Base-by-base conservation (phyloP, 768 basidiomycete genomes). In the Podaxis sp. region DNA sequence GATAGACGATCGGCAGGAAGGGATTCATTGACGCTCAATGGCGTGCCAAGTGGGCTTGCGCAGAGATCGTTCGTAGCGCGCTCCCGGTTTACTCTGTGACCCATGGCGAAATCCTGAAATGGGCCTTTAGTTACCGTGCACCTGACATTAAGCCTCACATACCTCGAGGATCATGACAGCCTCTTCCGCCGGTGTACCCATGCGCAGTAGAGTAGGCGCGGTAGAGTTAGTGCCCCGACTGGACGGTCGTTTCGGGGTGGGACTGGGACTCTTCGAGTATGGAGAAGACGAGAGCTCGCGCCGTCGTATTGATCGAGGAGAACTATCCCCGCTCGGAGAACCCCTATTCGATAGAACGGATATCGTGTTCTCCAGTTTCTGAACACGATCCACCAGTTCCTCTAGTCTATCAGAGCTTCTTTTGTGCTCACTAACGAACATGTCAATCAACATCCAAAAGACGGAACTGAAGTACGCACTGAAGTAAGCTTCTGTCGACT, bases 131-230 rank as follows among this genome's bases (percentile, higher is more conserved):
- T 53, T 61, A 39, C 26, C 19, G 44, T 12, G 22, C 26, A 15
- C 55, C 60, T 62, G 66, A 61, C 3, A 51, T 42, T 17, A 65
- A 59, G 26, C 9, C 28, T 12, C 1, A 57, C 60, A 36, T 33
- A 68, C 71, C 55, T 72, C 71, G 22, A 72, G 68, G 66, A 72
- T 71, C 69, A 70, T 70, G 1, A 68, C 71, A 36, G 66, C 69
- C 36, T 72, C 70, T 63, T 72, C 71, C 36, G 69, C 70, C 15
- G 62, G 67, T 28, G 69, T 65, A 40, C 65, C 63, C 5, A 64
- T 51, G 3, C 67, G 65, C 52, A 68, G 70, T 1, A 69, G 65
- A 36, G 68, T 19, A 22, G 58, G 57, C 8, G 53, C 36, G 17
- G 51, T 30, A 17, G 63, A 59, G 48, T 26, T 19, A 17, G 33